Evolutionary conservation across 768 basidiomycete genomes (phyloP), one percentile per base, ranked within the genome.

Genomic region (Podaxis mareebaensis): DNA sequence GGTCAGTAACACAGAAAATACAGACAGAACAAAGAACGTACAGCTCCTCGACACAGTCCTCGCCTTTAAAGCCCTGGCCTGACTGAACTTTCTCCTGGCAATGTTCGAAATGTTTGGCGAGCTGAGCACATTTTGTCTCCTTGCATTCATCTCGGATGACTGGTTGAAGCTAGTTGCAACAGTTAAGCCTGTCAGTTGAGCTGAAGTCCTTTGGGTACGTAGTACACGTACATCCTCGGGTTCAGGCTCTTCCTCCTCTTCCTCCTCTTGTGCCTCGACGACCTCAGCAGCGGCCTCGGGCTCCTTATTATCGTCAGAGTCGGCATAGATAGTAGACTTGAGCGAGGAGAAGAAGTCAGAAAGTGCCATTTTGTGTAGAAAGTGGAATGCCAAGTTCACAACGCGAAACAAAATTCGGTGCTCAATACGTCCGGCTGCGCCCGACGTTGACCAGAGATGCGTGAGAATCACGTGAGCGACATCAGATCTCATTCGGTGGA

Each of bases 31-130:
- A 53, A 48, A 65, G n/a, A n/a, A 84, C 89, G 74, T 68, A 92
- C 91, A 94, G 74, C 82, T 94, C 93, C 77, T 95, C 92, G 40
- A 95, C 90, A 72, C 94, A 96, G 73, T 96, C 94, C 81, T 96
- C 95, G 66, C 87, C 87, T 73, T 92, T 89, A 85, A 84, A 93
- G 42, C 93, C 95, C 70, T 95, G 72, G 28, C 95, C 95, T 33
- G 80, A 81, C 64, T 86, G 76, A 53, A 97, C 88, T 78, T 93
- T 95, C 76, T 95, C 91, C 73, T 92, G 85, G 76, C 95, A 96
- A 72, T 95, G 92, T 64, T 90, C 84, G 75, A 96, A 96, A 78
- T 96, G 95, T 71, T 90, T 86, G 42, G 88, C 80, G 61, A 88
- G 74, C 40, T 85, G 76, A 42, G 83, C 84, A 67, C 95, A 96